These are phyloP conservation scores for Ogataea corticis DNA, from an alignment of 805 yeast genomes.

Conservation along the genomic window DNA sequence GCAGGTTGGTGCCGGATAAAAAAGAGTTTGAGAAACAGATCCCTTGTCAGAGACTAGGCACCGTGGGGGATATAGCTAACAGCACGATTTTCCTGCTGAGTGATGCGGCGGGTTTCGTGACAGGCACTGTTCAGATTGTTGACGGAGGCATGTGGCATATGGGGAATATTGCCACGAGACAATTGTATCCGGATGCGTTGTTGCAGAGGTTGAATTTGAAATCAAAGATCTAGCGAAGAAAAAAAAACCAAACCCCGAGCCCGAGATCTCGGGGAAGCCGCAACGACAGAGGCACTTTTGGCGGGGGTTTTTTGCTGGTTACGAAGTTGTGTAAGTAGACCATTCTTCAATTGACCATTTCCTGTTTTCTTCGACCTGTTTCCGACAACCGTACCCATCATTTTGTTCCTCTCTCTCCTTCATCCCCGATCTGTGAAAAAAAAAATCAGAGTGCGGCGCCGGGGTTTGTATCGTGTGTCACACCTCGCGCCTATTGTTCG, in stretches of 20 bases:
- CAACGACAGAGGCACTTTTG: no score
- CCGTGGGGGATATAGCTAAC: conserved; percentile 79
- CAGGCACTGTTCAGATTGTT: conserved; percentile 77
- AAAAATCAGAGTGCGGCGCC: not conserved
- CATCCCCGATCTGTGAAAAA: not conserved
- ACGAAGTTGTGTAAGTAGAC: no score
- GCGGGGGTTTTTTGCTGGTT: no score
- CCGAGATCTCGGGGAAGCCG: not conserved
- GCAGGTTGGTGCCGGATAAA: conserved; percentile 54
- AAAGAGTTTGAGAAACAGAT: conserved; percentile 45
- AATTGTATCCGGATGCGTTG: conserved; percentile 45
- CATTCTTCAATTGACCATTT: no score
- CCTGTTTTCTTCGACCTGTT: not conserved
- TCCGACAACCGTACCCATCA: no score
- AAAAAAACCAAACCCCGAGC: conserved; percentile 6
- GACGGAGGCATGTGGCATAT: conserved; percentile 93
- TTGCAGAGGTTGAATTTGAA: conserved; percentile 26
- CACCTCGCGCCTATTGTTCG: not conserved
- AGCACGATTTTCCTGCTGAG: conserved; percentile 83
- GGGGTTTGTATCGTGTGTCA: not conserved
- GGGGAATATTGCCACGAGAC: conserved; percentile 43
- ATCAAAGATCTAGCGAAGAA: conserved; percentile 25
- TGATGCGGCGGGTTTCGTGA: conserved; percentile 74
- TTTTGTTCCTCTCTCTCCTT: not conserved
- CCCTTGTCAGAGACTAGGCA: conserved; percentile 70